Base-by-base conservation (phyloP, 805 yeast genomes). In the Metschnikowia colocasiae region DNA sequence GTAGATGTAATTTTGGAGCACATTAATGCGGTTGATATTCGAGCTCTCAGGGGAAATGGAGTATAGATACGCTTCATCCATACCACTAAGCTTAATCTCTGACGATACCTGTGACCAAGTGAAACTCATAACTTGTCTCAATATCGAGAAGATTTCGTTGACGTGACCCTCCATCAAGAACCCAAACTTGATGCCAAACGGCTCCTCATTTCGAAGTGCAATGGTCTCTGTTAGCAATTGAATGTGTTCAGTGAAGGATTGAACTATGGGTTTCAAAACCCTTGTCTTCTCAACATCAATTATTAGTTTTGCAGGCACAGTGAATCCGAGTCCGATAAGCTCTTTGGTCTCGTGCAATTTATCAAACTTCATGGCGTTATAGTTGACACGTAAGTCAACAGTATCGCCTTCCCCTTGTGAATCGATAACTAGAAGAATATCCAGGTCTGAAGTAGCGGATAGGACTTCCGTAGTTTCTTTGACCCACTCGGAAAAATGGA, bases 201-300 rank as follows among this genome's bases (percentile, higher is more conserved):
- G 69, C n/a, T 73, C 55, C 0, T 58, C 54, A 0, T 43, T 31
- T 6, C 59, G 62, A 4, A 32, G 30, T 1, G 46, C 20, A 13
- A 69, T 49, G 0, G 71, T 49, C 1, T 60, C 52, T 41, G 68
- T 59, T 43, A 82, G 67, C 1, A 73, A 63, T 6, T 61, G 59
- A 3, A 84, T 43, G 6, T 80, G 73, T 48, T 85, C 91, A 4
- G 64, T 60, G 6, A 88, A 50, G 8, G 75, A 67, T 3, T 74
- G 64, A 0, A 86, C 83, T 51, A 75, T 74, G 0, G 91, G 88
- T 43, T 81, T 75, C 0, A 85, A 57, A 26, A 71, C 65, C 46
- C 77, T 70, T 2, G 82, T 69, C 26, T 71, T 75, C 37, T 79
- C 71, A 1, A 87, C 71, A 23, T 69, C 72, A 1, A 75, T 57